Evolutionary conservation across 306 rosid genomes (phyloP), one percentile per base, ranked within the genome.

Genomic region (Rosa persica): DNA sequence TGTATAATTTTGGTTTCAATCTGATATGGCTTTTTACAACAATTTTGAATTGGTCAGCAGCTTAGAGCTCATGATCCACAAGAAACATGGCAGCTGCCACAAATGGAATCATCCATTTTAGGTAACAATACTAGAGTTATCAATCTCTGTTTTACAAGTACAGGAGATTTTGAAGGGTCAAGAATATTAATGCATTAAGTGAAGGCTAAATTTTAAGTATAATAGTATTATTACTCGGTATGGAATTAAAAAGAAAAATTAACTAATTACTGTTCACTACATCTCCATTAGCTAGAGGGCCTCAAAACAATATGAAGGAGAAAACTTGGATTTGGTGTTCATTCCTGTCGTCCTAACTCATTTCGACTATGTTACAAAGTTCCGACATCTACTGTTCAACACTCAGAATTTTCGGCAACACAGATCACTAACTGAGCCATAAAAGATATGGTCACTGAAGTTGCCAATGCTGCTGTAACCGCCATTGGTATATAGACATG

Each of bases 281-380:
- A 58, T 58, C 36, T 23, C 66, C 66, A 4, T 58, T 58, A 58
- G 3, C 66, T 60, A 58, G 66, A 58, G 65, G 36, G 23, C 16
- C 38, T 58, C 38, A 23, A 27, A 62, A 38, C 47, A 38, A 34
- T 4, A 15, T 49, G 36, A 67, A 43, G 58, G 49, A 48, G 43
- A 70, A 51, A 74, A 78, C 47, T n/a, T 20, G 68, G 27, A 22
- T 38, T 72, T 12, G 67, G 66, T 19, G 73, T 23, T 46, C 79
- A 55, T 65, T 36, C 75, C 82, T 76, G 70, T 40, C 2, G 64
- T 77, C 77, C 36, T 69, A 77, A 77, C 79, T 82, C 86, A 78
- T 71, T 79, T 67, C 44, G 43, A 70, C 82, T 82, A 80, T 69
- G 76, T 76, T 87, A 86, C 86, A 83, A 83, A 72, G 69, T 76